These are phyloP conservation scores for Herpotrichia juniperi DNA, from an alignment of 2,329 filamentous ascomycete genomes.

Conservation along the genomic window DNA sequence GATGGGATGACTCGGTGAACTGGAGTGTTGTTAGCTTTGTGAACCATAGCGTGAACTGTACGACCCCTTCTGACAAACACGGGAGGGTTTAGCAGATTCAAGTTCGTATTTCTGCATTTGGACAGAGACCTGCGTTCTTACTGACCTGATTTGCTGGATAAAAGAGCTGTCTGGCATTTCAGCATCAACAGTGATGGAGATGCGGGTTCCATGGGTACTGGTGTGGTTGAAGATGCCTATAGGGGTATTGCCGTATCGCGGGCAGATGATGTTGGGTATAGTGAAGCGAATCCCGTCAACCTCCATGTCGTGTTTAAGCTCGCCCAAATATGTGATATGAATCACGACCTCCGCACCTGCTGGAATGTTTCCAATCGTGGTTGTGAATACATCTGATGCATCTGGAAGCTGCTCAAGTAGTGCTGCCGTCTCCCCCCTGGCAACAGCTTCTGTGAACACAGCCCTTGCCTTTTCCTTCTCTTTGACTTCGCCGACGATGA, in stretches of 20 bases:
- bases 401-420: conserved; percentile 67
- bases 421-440: conserved; percentile 65
- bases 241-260: conserved; percentile 65
- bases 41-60: too few relatives aligned
- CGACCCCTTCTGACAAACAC: too few relatives aligned
- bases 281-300: conserved; percentile 72
- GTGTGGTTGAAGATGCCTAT: conserved; percentile 29
- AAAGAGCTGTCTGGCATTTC: conserved; percentile 61
- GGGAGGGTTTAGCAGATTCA: too few relatives aligned
- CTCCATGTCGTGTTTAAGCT: conserved; percentile 74
- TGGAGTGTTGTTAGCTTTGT: too few relatives aligned
- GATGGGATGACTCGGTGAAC: conserved; percentile 72
- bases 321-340: conserved; percentile 69
- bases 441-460: conserved; percentile 65
- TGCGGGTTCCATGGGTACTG: conserved; percentile 40
- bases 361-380: conserved; percentile 71
- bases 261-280: conserved; percentile 70
- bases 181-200: conserved; percentile 65
- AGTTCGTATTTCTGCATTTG: too few relatives aligned
- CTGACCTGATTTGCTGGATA: conserved; percentile 68
- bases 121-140: too few relatives aligned
- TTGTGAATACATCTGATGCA: conserved; percentile 70
- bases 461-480: conserved; percentile 66
- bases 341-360: conserved; percentile 62
- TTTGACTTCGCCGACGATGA: conserved; percentile 70